phyloP scores from a whole-genome alignment of 305 asterid species.

The Rubia occidens region DNA sequence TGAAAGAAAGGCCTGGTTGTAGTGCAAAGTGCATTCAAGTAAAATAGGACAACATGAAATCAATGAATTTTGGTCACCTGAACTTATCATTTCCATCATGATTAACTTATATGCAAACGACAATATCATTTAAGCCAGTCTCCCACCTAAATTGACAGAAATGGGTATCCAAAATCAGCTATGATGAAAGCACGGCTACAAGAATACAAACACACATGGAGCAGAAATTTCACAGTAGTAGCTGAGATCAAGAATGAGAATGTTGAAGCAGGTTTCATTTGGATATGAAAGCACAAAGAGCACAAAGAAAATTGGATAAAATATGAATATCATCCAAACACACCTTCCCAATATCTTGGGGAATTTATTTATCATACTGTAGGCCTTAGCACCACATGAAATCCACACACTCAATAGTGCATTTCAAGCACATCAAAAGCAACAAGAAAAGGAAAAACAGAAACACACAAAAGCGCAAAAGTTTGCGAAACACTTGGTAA shows the following conservation, averaged over 20 bases:
- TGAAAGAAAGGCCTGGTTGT: too few species aligned
- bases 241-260: not conserved
- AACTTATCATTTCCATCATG: not conserved
- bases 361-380: conserved; percentile 7
- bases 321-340: not conserved
- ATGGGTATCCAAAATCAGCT: not conserved
- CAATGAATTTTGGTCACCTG: too few species aligned
- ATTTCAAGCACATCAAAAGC: not conserved
- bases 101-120: not conserved
- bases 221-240: too few species aligned
- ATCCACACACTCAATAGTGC: not conserved
- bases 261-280: not conserved
- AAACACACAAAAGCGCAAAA: not conserved
- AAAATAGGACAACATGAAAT: too few species aligned
- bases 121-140: too few species aligned
- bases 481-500: not conserved
- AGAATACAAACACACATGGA: too few species aligned
- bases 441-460: not conserved
- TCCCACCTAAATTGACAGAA: not conserved
- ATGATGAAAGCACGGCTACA: too few species aligned
- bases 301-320: not conserved
- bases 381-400: not conserved
- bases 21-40: too few species aligned
- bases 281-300: not conserved
- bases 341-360: conserved; percentile 11